Conservation (phyloP, 148 eudicot species). For the Persicaria tinctoria region DNA sequence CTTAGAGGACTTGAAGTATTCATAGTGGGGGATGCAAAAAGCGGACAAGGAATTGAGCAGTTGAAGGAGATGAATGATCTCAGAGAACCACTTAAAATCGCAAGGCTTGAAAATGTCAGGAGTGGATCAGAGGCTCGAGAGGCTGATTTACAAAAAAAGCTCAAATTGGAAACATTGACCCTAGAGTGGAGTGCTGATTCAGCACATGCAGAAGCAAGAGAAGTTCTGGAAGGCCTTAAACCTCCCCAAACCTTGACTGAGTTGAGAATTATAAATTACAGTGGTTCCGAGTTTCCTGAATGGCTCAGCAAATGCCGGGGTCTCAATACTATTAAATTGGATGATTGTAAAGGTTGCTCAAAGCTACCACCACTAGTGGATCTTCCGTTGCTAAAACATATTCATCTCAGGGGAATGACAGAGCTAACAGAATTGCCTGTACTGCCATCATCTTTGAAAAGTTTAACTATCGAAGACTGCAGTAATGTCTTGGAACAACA, state of each 20-base stretch:
- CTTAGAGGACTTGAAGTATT: neutral
- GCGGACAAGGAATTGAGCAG: neutral
- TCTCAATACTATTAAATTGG: neutral
- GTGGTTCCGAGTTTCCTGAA: neutral
- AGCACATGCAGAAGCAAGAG: neutral
- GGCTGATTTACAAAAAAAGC: neutral
- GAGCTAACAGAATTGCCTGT: neutral
- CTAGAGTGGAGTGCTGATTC: neutral
- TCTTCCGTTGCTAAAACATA: neutral
- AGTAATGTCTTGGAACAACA: neutral
- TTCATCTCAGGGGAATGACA: neutral
- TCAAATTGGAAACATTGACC: neutral
- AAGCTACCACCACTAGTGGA: neutral
- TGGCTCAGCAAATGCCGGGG: neutral
- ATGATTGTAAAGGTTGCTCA: neutral
- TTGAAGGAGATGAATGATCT: neutral
- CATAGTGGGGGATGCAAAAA: neutral
- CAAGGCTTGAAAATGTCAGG: neutral
- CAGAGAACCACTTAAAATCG: neutral
- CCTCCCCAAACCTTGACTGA: neutral
- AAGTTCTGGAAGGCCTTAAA: neutral
- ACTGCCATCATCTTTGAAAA: neutral
- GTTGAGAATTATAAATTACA: neutral
- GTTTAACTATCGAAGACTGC: neutral
- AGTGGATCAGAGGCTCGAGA: neutral